A percentile compares a stretch with the other conserved stretches of the same genome.
Conservation (phyloP, 176 grass and related monocot species). For the Aechmea fasciata region DNA sequence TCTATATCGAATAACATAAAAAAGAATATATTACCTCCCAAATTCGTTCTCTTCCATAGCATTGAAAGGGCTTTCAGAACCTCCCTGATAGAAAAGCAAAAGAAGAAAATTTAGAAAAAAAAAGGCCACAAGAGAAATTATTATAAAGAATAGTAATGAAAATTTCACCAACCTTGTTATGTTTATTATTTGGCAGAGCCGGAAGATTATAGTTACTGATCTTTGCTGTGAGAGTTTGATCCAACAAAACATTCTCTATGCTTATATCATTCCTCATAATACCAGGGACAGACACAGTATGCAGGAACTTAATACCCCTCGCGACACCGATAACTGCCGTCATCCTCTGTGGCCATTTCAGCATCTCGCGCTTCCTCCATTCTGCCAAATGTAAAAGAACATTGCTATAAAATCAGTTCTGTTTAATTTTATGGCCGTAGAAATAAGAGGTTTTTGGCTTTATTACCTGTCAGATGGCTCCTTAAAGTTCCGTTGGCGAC, state of each 20-base stretch:
- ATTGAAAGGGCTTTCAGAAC: slow-evolving; percentile 50
- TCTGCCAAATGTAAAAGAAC: slow-evolving; percentile 29
- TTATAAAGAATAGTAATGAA: not conserved
- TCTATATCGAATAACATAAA: too few species aligned
- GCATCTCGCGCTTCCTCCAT: slow-evolving; percentile 66
- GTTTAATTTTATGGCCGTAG: not conserved
- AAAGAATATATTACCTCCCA: slow-evolving; percentile 49
- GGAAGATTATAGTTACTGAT: slow-evolving; percentile 68
- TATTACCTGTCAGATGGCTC: slow-evolving; percentile 67
- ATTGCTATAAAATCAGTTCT: not conserved
- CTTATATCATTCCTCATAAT: slow-evolving; percentile 56
- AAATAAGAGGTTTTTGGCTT: not conserved
- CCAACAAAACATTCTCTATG: slow-evolving; percentile 69
- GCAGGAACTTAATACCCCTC: slow-evolving; percentile 84
- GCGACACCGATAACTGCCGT: slow-evolving; percentile 56
- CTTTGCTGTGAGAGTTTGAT: slow-evolving; percentile 84
- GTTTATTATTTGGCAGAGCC: slow-evolving; percentile 52
- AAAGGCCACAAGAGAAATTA: not conserved
- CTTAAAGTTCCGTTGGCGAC: slow-evolving; percentile 66
- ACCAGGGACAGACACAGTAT: slow-evolving; percentile 51
- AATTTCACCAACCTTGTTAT: slow-evolving; percentile 45
- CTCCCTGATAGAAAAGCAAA: slow-evolving; percentile 38
- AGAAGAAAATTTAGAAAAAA: slow-evolving; percentile 9
- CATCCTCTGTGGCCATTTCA: slow-evolving; percentile 88
- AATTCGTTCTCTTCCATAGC: slow-evolving; percentile 29